Percentiles rank a stretch among this genome's conserved stretches.
Evolutionary conservation across 2,329 filamentous ascomycete genomes (phyloP).

Genomic region (Pezicula radicicola): DNA sequence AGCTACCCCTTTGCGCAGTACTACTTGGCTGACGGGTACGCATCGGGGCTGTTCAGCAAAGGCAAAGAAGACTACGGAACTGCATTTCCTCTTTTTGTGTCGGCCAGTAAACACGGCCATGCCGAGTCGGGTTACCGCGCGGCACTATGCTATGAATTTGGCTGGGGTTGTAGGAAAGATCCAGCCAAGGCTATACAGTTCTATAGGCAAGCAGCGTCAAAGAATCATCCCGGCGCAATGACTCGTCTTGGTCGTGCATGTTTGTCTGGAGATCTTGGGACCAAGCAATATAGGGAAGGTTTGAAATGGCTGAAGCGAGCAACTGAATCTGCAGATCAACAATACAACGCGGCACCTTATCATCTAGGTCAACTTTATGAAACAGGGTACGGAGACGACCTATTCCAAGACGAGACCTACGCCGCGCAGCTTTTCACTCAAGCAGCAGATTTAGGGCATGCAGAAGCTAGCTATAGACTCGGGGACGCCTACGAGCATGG

Average conservation of each 20-base stretch:
- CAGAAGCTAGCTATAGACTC: constrained; percentile 81
- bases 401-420: constrained; percentile 88
- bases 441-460: constrained; percentile 85
- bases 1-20: constrained; percentile 98
- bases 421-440: constrained; percentile 93
- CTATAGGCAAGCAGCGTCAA: constrained; percentile 84
- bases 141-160: constrained; percentile 95
- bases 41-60: constrained; percentile 92
- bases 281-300: constrained; percentile 83
- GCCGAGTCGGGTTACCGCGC: constrained; percentile 93
- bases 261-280: constrained; percentile 81
- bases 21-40: constrained; percentile 91
- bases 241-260: constrained; percentile 89
- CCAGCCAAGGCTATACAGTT: constrained; percentile 92
- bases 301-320: constrained; percentile 96
- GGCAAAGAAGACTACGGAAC: constrained; percentile 88
- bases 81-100: constrained; percentile 87
- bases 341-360: constrained; percentile 92
- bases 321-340: constrained; percentile 80
- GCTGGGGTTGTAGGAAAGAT: constrained; percentile 91
- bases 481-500: constrained; percentile 98
- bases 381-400: constrained; percentile 88
- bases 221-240: constrained; percentile 94
- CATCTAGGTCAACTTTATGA: constrained; percentile 88
- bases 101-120: constrained; percentile 95